These are phyloP conservation scores for Hypholoma sublateritium DNA, from an alignment of 768 basidiomycete genomes.

Conservation along the genomic window DNA sequence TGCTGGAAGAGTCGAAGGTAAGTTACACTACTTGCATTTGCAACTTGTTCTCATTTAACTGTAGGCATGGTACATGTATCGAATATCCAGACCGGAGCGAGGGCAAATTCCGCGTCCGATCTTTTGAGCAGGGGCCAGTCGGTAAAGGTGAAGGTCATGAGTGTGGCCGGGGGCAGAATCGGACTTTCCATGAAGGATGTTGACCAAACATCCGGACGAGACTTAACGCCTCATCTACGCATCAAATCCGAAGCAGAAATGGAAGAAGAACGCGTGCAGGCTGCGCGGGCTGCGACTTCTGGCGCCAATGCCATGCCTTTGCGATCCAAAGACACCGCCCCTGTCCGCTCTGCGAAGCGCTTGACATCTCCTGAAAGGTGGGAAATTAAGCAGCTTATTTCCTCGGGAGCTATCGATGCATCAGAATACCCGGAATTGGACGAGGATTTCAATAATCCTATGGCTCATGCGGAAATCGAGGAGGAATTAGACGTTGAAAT, in stretches of 20 bases:
- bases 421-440: slow-evolving; percentile 94
- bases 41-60: not conserved
- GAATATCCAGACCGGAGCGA: slow-evolving; percentile 80
- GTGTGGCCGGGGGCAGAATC: slow-evolving; percentile 76
- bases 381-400: slow-evolving; percentile 99
- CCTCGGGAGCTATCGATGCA: slow-evolving; percentile 88
- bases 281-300: slow-evolving; percentile 59
- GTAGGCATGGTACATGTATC: slow-evolving; percentile 98
- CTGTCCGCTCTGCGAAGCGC: slow-evolving; percentile 79
- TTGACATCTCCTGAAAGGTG: slow-evolving; percentile 96
- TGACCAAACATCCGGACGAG: slow-evolving; percentile 86
- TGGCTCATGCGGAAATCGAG: slow-evolving; percentile 84
- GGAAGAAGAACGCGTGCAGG: slow-evolving; percentile 70
- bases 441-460: slow-evolving; percentile 77
- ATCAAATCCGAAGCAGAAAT: slow-evolving; percentile 94
- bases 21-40: slow-evolving; percentile 21
- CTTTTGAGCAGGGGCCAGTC: slow-evolving; percentile 79
- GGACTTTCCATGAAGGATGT: slow-evolving; percentile 98
- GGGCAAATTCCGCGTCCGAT: slow-evolving; percentile 86
- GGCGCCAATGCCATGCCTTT: slow-evolving; percentile 90
- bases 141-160: slow-evolving; percentile 97
- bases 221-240: slow-evolving; percentile 91
- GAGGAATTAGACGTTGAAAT: slow-evolving; percentile 98
- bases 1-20: slow-evolving; percentile 85
- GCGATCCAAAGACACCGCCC: slow-evolving; percentile 46